Base-by-base conservation (phyloP, 2,329 filamentous ascomycete genomes). In the Torrubiella hemipterigena region DNA sequence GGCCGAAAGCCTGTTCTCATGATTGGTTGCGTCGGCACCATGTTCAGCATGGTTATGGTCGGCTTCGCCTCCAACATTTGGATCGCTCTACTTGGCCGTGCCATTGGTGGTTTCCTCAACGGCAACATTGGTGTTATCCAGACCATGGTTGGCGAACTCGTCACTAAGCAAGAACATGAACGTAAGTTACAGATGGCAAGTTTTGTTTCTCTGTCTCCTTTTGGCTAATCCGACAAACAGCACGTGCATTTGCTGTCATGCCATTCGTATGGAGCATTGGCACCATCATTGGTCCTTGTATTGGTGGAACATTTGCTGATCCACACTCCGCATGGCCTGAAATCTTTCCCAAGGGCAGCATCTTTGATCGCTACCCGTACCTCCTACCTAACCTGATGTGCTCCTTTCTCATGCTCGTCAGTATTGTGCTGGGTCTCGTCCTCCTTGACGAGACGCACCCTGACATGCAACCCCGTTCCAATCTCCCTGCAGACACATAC, bases 221-320 rank as follows among this genome's bases (percentile, higher is more conserved):
- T 17, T 31, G 35, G 9, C 10, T n/a, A 24, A 26, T 38, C 46
- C 47, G 30, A 45, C 29, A 20, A 4, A 38, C 44, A 84, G 81
- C 85, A 36, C 75, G 80, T 38, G 87, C 87, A 17, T 94, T 87
- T 52, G 77, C 85, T 3, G 73, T 94, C 27, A 93, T 95, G 84
- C 87, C 87, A 1, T 94, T 94, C 48, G 81, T 94, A 7, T 95
- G 87, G 86, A 80, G 73, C 28, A 77, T 94, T 31, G 87, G 87
- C 16, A 93, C 84, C 8, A 93, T 94, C 40, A 67, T 93, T 32
- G 87, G 87, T 0, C 82, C 87, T 39, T 82, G 81, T 6, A 85
- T 95, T 41, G 89, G 89, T 36, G 89, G 89, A 20, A 73, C 80
- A 33, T 85, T 94, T 51, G 81, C 86, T 36, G 77, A 84, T 42